A percentile compares a stretch with the other conserved stretches of the same genome.
phyloP scores from a whole-genome alignment of 176 grass and related monocot species.

The Musa acuminata region DNA sequence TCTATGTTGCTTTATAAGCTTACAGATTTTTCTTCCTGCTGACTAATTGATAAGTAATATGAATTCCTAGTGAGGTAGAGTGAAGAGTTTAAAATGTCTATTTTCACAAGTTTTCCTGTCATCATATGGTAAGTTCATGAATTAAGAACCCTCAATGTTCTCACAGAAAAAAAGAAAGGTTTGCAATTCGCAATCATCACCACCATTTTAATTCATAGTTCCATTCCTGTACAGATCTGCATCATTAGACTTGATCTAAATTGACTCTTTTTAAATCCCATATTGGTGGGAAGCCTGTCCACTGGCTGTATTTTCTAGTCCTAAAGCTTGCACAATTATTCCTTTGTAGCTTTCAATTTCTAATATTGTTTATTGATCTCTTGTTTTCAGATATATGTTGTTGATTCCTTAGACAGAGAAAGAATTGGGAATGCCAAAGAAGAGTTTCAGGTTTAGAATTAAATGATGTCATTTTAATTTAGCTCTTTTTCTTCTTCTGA shows the following conservation, averaged over 20 bases:
- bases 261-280: neutral
- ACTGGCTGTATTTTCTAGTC: too few species aligned
- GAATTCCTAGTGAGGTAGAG: neutral
- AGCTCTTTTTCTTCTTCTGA: neutral
- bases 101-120: neutral
- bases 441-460: slow-evolving; percentile 71
- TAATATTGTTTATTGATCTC: neutral
- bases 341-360: neutral
- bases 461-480: neutral
- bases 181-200: neutral
- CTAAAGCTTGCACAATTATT: neutral
- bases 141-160: neutral
- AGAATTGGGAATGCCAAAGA: slow-evolving; percentile 65
- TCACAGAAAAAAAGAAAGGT: neutral
- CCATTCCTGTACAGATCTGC: too few species aligned
- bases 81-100: neutral
- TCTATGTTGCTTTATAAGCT: too few species aligned
- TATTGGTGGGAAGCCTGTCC: neutral
- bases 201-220: too few species aligned
- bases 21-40: neutral
- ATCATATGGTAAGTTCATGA: neutral
- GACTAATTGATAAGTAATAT: neutral
- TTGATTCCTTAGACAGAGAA: slow-evolving; percentile 95
- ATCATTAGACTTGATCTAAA: neutral
- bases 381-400: slow-evolving; percentile 75